A percentile compares a stretch with the other conserved stretches of the same genome.
Conservation (phyloP, 441 rosid species). For the Adansonia gregorii region DNA sequence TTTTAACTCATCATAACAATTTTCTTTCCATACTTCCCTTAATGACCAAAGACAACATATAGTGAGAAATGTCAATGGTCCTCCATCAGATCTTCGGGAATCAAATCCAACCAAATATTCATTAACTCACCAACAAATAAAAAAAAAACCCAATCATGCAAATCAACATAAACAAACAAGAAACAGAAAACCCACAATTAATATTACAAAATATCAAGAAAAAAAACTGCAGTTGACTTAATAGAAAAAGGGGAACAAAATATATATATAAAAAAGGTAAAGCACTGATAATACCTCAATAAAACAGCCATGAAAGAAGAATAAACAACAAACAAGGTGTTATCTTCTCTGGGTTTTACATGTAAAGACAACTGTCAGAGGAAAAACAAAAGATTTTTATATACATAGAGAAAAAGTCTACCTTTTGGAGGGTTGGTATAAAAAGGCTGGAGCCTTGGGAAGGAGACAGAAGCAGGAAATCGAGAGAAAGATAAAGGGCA, state of each 20-base stretch:
- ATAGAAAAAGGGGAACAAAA: not conserved
- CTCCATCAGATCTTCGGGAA: slow-evolving; percentile 34
- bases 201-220: slow-evolving; percentile 20
- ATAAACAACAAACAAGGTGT: slow-evolving; percentile 23
- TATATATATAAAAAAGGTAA: not conserved
- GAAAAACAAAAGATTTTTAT: slow-evolving; percentile 10
- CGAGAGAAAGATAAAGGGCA: slow-evolving; percentile 27
- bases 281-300: slow-evolving; percentile 34
- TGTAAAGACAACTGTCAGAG: not conserved
- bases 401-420: slow-evolving; percentile 24
- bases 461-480: slow-evolving; percentile 7
- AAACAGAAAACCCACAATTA: slow-evolving; percentile 23
- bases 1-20: slow-evolving; percentile 24
- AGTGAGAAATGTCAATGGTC: slow-evolving; percentile 16
- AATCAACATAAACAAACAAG: slow-evolving; percentile 23
- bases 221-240: slow-evolving; percentile 24
- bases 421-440: slow-evolving; percentile 27
- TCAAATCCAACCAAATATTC: slow-evolving; percentile 26
- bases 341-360: slow-evolving; percentile 31
- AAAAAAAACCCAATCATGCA: slow-evolving; percentile 16
- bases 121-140: slow-evolving; percentile 23
- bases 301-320: slow-evolving; percentile 33
- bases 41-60: slow-evolving; percentile 22
- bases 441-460: slow-evolving; percentile 3
- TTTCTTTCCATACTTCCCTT: slow-evolving; percentile 19